A percentile compares a stretch with the other conserved stretches of the same genome.
phyloP scores from a whole-genome alignment of 148 eudicot genomes.

The Rhododendron simsii region DNA sequence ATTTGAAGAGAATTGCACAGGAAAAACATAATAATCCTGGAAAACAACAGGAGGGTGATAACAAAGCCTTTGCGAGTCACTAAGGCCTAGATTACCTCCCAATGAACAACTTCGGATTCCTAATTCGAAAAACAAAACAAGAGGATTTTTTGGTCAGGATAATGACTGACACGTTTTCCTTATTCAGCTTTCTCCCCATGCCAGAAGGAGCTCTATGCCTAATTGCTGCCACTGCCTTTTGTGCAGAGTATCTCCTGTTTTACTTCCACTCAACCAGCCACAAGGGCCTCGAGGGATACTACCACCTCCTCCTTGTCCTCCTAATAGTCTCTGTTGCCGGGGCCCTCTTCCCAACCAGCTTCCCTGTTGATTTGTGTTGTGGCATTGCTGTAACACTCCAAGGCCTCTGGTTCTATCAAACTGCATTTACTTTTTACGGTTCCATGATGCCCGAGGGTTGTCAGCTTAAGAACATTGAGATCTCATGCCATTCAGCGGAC shows the following conservation, averaged over 20 bases:
- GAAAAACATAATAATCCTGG: too few relatives aligned
- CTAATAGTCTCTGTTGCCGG: slow-evolving; percentile 54
- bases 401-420: slow-evolving; percentile 94
- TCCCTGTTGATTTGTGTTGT: slow-evolving; percentile 58
- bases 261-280: slow-evolving; percentile 85
- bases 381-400: slow-evolving; percentile 72
- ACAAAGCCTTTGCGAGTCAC: too few relatives aligned
- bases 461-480: slow-evolving; percentile 35
- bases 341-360: slow-evolving; percentile 65
- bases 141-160: neutral
- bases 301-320: slow-evolving; percentile 74
- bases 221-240: slow-evolving; percentile 68
- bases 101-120: too few relatives aligned
- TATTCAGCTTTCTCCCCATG: slow-evolving; percentile 66
- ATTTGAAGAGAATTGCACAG: too few relatives aligned
- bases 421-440: slow-evolving; percentile 82
- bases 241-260: slow-evolving; percentile 72
- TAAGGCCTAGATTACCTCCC: too few relatives aligned
- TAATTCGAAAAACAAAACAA: too few relatives aligned
- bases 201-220: slow-evolving; percentile 62
- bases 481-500: slow-evolving; percentile 45
- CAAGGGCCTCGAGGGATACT: slow-evolving; percentile 83
- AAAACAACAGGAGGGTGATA: too few relatives aligned
- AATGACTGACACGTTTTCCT: slow-evolving; percentile 1
- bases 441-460: slow-evolving; percentile 85